Base-by-base conservation (phyloP, 106 monocot genomes). In the Ottelia alismoides region DNA sequence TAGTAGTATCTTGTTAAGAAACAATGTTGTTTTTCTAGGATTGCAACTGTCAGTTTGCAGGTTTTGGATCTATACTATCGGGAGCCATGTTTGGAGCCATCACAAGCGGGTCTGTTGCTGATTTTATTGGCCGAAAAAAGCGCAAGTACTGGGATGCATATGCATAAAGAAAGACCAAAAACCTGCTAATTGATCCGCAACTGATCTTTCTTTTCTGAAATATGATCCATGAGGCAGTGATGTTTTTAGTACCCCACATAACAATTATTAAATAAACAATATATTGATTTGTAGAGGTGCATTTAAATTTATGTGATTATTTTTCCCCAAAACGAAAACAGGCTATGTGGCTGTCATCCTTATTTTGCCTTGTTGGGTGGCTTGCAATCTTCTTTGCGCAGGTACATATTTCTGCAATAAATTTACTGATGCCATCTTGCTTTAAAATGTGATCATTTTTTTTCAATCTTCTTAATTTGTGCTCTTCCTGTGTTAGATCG, bases 71-170 rank as follows among this genome's bases (percentile, higher is more conserved):
- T 7, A 78, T 84, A 56, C 4, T 84, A 53, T 78, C 74, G 22
- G 83, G 83, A 22, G 83, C 75, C 53, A 74, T 84, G 78, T 35
- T 84, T 27, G 83, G 83, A 48, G 83, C 83, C 1, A 57, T 84
- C 24, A 56, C 61, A 9, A 84, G 83, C 45, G 83, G 83, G 17
- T 46, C 51, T 22, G 50, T 72, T 25, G 35, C 78, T 7, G 83
- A 84, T 69, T 49, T 69, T 14, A 26, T 75, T 16, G 83, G 78
- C 1, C 60, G 75, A 30, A 84, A n/a, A 84, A 69, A 74, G 83
- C 62, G 78, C 78, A 75, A 57, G 66, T 4, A 7, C 40, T 7
- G 6, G 16, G 40, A 46, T 58, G 20, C 23, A 61, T 30, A 43
- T 26, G 11, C 29, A 31, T 22, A 19, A 2, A 3, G 21, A 49